A percentile compares a stretch with the other conserved stretches of the same genome.
phyloP scores from a whole-genome alignment of 306 rosid species.

The Cucurbita ficifolia region DNA sequence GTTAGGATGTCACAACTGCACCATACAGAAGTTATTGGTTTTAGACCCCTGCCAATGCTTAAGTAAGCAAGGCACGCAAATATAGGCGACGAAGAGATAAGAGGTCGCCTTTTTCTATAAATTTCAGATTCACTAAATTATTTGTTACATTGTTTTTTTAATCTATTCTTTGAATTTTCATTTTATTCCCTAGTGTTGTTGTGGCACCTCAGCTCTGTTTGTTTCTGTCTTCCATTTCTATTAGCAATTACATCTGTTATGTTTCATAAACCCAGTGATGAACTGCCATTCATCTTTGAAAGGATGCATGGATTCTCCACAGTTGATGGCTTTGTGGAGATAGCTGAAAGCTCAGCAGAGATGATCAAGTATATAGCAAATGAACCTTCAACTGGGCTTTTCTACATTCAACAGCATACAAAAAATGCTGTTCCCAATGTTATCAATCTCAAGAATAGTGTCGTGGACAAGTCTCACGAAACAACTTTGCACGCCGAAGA shows the following conservation, averaged over 20 bases:
- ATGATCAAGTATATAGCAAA: constrained; percentile 72
- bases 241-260: constrained; percentile 12
- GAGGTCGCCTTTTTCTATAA: not conserved
- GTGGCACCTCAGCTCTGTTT: not conserved
- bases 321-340: constrained; percentile 78
- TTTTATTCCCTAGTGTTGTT: not conserved
- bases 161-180: not conserved
- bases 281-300: constrained; percentile 25
- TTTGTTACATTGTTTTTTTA: not conserved
- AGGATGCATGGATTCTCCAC: constrained; percentile 82
- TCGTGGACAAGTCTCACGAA: constrained; percentile 46
- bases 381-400: constrained; percentile 88
- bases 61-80: not conserved
- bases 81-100: not conserved
- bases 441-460: constrained; percentile 26
- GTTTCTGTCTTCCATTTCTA: not conserved
- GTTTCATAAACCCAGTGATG: constrained; percentile 30
- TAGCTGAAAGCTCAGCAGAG: constrained; percentile 64
- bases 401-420: constrained; percentile 75
- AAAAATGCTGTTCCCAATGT: constrained; percentile 66
- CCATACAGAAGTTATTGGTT: not conserved
- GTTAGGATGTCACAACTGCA: not conserved
- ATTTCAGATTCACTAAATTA: not conserved
- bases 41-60: not conserved
- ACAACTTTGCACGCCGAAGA: constrained; percentile 62